A percentile compares a stretch with the other conserved stretches of the same genome.
Conservation (phyloP, 306 rosid genomes). For the Fagus crenata region DNA sequence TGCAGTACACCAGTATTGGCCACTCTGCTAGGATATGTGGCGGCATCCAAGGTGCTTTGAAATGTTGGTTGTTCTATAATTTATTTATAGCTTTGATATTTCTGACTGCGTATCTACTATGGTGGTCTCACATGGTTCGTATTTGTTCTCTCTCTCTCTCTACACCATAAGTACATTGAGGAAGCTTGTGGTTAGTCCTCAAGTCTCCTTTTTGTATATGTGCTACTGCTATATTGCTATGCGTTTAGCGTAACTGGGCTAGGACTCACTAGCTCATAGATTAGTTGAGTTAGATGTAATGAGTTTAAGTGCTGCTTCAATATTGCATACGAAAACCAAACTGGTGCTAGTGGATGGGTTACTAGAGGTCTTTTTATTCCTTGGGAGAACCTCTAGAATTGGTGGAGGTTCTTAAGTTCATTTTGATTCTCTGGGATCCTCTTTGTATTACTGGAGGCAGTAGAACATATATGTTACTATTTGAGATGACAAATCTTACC, state of each 20-base stretch:
- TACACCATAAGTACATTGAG: neutral
- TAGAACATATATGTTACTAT: neutral
- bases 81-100: neutral
- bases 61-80: neutral
- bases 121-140: neutral
- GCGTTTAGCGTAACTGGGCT: neutral
- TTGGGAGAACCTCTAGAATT: neutral
- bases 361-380: neutral
- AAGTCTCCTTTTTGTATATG: neutral
- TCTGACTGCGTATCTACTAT: neutral
- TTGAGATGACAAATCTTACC: neutral
- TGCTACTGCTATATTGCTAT: neutral
- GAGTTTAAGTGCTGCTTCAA: neutral
- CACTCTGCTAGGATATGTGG: slow-evolving; percentile 81
- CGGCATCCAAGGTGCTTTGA: slow-evolving; percentile 79
- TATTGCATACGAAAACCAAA: neutral
- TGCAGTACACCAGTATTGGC: slow-evolving; percentile 96
- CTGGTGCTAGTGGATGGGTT: neutral
- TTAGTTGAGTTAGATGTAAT: neutral
- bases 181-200: neutral
- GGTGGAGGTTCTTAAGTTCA: neutral
- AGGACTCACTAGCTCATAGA: neutral
- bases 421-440: neutral
- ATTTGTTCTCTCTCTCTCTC: neutral
- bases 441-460: neutral